Conservation (phyloP, 345 rosid species). For the rapeseed (Brassica napus) region DNA sequence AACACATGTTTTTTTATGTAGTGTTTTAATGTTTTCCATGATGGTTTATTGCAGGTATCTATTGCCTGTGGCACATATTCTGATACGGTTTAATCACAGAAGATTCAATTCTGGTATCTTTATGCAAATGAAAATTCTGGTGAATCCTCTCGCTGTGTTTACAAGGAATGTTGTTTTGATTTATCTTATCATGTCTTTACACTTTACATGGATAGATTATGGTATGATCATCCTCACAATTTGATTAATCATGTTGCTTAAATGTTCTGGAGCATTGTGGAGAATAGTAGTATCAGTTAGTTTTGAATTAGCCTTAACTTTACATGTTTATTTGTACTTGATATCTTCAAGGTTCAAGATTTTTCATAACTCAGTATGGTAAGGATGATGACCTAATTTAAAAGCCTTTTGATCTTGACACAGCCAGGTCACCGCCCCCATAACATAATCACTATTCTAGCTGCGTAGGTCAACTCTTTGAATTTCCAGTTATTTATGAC, state of each 20-base stretch:
- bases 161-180: background rate
- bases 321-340: background rate
- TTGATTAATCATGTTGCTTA: background rate
- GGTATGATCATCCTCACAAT: constrained; percentile 2
- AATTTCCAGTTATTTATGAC: background rate
- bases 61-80: background rate
- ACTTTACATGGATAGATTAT: constrained; percentile 1
- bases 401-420: constrained; percentile 51
- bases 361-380: too few relatives aligned
- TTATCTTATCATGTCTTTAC: background rate
- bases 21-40: background rate
- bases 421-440: constrained; percentile 33
- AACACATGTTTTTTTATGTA: background rate
- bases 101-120: background rate
- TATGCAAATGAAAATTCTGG: too few relatives aligned
- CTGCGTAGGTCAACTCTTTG: too few relatives aligned
- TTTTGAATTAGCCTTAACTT: background rate
- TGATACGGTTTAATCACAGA: background rate
- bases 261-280: background rate
- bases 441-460: too few relatives aligned
- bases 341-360: background rate
- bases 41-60: constrained; percentile 4
- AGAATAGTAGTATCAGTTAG: too few relatives aligned
- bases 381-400: background rate
- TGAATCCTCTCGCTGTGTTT: background rate